These are phyloP conservation scores for Phytophthora pini DNA, from an alignment of 352 stramenopile genomes.

Conservation along the genomic window DNA sequence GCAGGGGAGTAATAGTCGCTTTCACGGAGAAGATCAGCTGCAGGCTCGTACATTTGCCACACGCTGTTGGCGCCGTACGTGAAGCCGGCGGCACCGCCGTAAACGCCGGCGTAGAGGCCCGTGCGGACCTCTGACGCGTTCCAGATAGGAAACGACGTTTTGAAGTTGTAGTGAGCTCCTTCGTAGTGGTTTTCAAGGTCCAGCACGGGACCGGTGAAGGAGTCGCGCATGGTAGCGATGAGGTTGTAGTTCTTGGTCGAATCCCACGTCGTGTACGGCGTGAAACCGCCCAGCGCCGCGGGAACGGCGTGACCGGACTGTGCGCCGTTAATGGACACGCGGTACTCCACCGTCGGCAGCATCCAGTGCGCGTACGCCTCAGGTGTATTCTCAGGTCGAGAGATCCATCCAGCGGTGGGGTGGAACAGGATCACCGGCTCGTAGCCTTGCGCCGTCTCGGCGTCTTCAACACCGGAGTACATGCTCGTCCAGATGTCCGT, in stretches of 20 bases:
- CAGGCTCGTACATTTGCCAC: conserved; percentile 35
- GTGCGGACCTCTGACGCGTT: conserved; percentile 28
- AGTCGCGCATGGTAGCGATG: conserved; percentile 28
- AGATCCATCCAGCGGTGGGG: conserved; percentile 14
- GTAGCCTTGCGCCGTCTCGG: conserved; percentile 16
- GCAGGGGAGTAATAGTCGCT: conserved; percentile 29
- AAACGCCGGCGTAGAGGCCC: conserved; percentile 31
- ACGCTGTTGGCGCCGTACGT: conserved; percentile 35
- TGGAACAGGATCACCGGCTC: conserved; percentile 27
- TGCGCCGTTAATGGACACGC: conserved; percentile 26
- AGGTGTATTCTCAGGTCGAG: conserved; percentile 18
- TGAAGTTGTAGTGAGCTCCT: conserved; percentile 27
- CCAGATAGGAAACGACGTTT: conserved; percentile 11
- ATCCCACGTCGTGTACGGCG: conserved; percentile 16
- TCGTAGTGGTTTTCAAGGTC: conserved; percentile 39
- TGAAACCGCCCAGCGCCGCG: conserved; percentile 9
- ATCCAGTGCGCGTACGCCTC: conserved; percentile 22
- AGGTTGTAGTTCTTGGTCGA: conserved; percentile 40
- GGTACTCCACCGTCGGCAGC: conserved; percentile 23
- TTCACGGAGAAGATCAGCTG: conserved; percentile 16
- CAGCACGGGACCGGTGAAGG: conserved; percentile 27
- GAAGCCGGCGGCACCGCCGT: conserved; percentile 23
- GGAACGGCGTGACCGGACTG: conserved; percentile 23
- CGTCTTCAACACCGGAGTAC: conserved; percentile 15
- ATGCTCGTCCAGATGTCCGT: conserved; percentile 29